These are phyloP conservation scores for Tricholoma terreum DNA, from an alignment of 768 basidiomycete genomes.

Conservation along the genomic window DNA sequence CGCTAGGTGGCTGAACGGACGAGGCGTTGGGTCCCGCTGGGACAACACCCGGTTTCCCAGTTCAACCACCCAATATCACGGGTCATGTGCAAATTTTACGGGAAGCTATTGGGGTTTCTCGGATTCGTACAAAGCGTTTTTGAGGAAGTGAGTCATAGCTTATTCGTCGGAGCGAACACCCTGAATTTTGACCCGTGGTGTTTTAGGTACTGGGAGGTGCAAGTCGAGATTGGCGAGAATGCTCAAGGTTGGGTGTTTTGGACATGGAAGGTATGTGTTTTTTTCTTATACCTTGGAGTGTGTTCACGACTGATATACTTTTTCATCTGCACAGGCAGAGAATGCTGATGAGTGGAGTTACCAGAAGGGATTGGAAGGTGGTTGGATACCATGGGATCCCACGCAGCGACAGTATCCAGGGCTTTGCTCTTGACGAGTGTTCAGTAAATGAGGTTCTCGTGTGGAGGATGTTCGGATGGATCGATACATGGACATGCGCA, in stretches of 20 bases:
- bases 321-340: conserved; percentile 42
- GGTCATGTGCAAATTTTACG: conserved; percentile 60
- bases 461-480: not conserved
- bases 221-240: conserved; percentile 69
- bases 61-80: conserved; percentile 46
- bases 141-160: conserved; percentile 48
- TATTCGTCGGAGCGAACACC: not conserved
- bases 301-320: not conserved
- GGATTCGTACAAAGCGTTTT: conserved; percentile 56
- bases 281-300: conserved; percentile 1
- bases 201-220: conserved; percentile 73
- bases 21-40: conserved; percentile 68
- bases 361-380: conserved; percentile 66
- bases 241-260: conserved; percentile 73
- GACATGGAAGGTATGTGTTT: conserved; percentile 66
- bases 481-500: not conserved
- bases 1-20: conserved; percentile 76
- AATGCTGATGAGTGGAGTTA: conserved; percentile 77
- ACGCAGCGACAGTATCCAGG: conserved; percentile 62
- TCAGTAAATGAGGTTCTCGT: not conserved
- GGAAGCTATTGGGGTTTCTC: conserved; percentile 60
- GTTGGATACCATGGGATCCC: conserved; percentile 75
- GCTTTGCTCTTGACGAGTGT: conserved; percentile 43
- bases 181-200: not conserved
- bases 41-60: conserved; percentile 49